Evolutionary conservation across 148 eudicot genomes (phyloP), one percentile per base, ranked within the genome.

Genomic region (Spergularia bocconei): DNA sequence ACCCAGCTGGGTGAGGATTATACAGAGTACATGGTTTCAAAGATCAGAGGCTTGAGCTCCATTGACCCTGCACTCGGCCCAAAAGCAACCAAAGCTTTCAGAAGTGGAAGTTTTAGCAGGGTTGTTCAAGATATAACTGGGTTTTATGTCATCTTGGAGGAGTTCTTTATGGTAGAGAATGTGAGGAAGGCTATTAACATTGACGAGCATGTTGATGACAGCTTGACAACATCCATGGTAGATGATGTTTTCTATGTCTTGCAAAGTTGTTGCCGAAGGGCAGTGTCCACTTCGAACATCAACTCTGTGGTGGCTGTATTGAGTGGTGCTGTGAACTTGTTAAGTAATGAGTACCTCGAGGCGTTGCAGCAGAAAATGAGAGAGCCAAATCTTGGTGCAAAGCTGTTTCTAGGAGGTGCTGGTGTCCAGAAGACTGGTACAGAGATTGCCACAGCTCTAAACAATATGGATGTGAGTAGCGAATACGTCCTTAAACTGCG

Each of bases 81-180:
- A 1, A 85, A 84, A 79, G 98, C 96, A 50, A 91, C 97, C 29
- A 90, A 87, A 73, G 91, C 97, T 33, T 91, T 94, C 72, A 86
- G 88, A 86, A 87, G 91, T 74, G 97, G 97, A 41, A 90, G 78
- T 80, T 90, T 94, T 72, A 94, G 93, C 76, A 87, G 81, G 78
- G 95, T 89, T 73, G 89, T 87, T 75, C 93, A 88, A 75, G 98
- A 94, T 21, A 84, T 92, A 6, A 91, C 95, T 4, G 93, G 97
- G 36, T 94, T 88, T 80, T 94, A 94, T 80, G 97, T 94, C 47
- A 85, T 94, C 33, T 81, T 94, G 81, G 98, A 94, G 85, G 97
- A 91, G 59, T 94, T 86, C 82, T 94, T 91, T 71, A 94, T 94
- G 98, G 98, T 91, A 81, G 98, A 94, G 75, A 94, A 94, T 85